These are phyloP conservation scores for Monosporozyma aquatica DNA, from an alignment of 805 yeast species.

Conservation along the genomic window DNA sequence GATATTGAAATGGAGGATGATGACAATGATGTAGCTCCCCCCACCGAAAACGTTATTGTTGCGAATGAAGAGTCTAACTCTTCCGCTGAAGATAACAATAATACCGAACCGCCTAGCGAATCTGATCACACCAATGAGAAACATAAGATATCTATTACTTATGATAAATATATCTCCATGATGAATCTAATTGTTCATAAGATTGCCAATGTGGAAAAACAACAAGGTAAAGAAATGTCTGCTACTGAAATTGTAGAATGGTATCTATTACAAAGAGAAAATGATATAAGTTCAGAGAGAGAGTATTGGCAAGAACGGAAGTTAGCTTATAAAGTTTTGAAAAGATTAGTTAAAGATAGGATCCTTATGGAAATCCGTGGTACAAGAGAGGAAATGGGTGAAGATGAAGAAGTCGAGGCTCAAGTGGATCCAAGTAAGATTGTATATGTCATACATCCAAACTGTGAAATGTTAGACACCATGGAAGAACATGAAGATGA, in stretches of 20 bases:
- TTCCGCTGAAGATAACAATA: constrained; percentile 24
- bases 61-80: constrained; percentile 5
- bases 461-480: constrained; percentile 63
- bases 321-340: constrained; percentile 70
- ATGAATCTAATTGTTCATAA: constrained; percentile 69
- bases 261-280: constrained; percentile 70
- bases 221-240: constrained; percentile 51
- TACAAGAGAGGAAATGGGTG: constrained; percentile 37
- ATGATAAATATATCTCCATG: constrained; percentile 78
- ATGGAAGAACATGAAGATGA: constrained; percentile 10
- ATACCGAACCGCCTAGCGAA: constrained; percentile 7
- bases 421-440: constrained; percentile 27
- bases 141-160: constrained; percentile 51
- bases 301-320: constrained; percentile 64
- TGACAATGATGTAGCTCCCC: constrained; percentile 21
- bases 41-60: constrained; percentile 19
- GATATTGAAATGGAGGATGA: constrained; percentile 82
- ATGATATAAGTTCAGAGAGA: constrained; percentile 56
- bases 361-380: constrained; percentile 62
- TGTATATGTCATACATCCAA: constrained; percentile 63
- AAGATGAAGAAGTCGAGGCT: constrained; percentile 20
- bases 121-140: constrained; percentile 8
- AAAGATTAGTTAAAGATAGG: constrained; percentile 74
- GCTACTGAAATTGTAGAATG: constrained; percentile 66
- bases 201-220: constrained; percentile 48